Percentiles rank a stretch among this genome's conserved stretches.
Evolutionary conservation across 129 eudicot species (phyloP).

Genomic region (Arctium minus): DNA sequence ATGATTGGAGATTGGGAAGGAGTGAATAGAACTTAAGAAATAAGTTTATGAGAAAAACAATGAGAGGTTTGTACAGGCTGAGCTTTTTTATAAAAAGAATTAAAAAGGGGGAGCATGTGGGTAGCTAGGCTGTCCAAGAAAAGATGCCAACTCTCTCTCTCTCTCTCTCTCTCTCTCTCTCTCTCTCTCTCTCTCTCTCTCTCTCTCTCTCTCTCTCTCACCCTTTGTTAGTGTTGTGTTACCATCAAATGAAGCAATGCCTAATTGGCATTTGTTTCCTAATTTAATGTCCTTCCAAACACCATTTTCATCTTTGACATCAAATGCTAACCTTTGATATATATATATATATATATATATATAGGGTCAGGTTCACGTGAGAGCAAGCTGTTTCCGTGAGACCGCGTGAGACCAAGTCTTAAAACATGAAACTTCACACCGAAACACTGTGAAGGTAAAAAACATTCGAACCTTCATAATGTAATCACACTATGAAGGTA

Average conservation of each 20-base stretch:
- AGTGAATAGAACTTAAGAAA: constrained; percentile 18
- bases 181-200: too few relatives aligned
- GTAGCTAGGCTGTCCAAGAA: constrained; percentile 41
- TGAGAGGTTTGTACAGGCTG: constrained; percentile 13
- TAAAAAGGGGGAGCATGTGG: constrained; percentile 27
- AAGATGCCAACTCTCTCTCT: constrained; percentile 28
- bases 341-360: too few relatives aligned
- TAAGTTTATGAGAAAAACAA: constrained; percentile 21
- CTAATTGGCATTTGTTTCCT: constrained; percentile 13
- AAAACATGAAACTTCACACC: too few relatives aligned
- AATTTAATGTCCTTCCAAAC: background rate
- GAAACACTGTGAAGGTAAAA: too few relatives aligned
- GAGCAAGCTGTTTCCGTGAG: too few relatives aligned
- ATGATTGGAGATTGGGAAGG: constrained; percentile 11
- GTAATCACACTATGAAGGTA: too few relatives aligned
- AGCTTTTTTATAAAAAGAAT: background rate
- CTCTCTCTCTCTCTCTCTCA: too few relatives aligned
- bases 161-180: too few relatives aligned
- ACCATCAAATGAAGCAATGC: constrained; percentile 35
- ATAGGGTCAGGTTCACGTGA: too few relatives aligned
- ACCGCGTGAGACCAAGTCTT: too few relatives aligned
- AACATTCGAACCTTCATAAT: too few relatives aligned
- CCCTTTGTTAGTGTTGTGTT: constrained; percentile 20
- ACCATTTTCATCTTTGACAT: background rate
- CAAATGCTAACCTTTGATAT: background rate